Evolutionary conservation across 768 basidiomycete species (phyloP), one percentile per base, ranked within the genome.

Genomic region (Royoungia palumana): DNA sequence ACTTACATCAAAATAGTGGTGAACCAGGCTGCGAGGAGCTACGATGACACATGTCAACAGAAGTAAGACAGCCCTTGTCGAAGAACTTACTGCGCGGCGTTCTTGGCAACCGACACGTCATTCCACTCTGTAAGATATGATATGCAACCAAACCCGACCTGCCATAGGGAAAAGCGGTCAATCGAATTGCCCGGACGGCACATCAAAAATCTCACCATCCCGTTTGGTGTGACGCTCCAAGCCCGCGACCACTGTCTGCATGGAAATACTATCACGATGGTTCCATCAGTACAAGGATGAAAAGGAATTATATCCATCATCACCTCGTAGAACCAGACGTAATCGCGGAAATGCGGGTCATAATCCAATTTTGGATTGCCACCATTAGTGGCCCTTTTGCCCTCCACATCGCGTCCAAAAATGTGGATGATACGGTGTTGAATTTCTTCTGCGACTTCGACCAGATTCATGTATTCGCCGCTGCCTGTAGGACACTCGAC

Each of bases 391-490:
- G 96, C 94, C 35, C 96, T 77, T 52, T 81, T 78, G 10, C 94
- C 94, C 51, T 90, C 79, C 53, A 80, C 67, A 63, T 99, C 95
- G 22, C 94, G 83, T n/a, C 90, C 85, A 61, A 99, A 99, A 59
- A 99, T 93, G 67, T 98, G 94, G 47, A 98, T 99, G 53, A 98
- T 84, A n/a, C 96, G 86, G 64, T 98, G 95, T 68, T 98, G 96
- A 47, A 99, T 94, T 68, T 99, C 96, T 61, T 97, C 95, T 6
- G 96, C 93, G 17, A 95, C 93, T 49, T 82, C 79, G 10, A 87
- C 90, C 8, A 99, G 82, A 64, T 93, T 90, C 94, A 97, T 97
- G 69, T 86, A 92, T 57, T 96, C 94, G n/a, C 96, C 96, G 54
- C 87, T 89, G 22, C 94, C 93, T 0, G 92, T 94, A 5, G 96